Percentiles rank a stretch among this genome's conserved stretches.
Evolutionary conservation across 139 green algal species (phyloP).

Genomic region (Closterium sp.): DNA sequence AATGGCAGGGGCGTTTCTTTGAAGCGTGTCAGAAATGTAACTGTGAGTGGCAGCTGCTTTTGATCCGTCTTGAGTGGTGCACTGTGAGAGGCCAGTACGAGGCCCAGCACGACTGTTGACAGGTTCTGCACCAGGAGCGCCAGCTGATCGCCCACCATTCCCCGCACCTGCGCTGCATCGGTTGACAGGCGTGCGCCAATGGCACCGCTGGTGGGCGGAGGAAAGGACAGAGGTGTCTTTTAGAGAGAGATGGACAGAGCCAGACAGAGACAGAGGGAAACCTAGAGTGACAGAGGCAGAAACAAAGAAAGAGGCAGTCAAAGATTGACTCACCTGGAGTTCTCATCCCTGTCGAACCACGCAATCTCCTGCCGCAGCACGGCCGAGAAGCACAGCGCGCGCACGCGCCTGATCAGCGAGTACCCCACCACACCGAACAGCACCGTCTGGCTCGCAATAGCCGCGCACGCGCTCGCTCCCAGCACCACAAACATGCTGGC

Average conservation of each 20-base stretch:
- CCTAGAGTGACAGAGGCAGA: too few species aligned
- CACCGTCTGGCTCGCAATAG: constrained; percentile 17
- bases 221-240: not conserved
- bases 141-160: constrained; percentile 44
- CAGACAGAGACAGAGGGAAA: too few species aligned
- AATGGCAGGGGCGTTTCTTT: too few species aligned
- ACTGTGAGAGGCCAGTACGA: constrained; percentile 47
- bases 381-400: constrained; percentile 38
- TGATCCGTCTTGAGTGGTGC: not conserved
- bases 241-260: not conserved
- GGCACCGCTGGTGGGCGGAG: constrained; percentile 25
- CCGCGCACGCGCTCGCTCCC: constrained; percentile 8
- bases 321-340: constrained; percentile 45
- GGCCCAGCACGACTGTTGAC: constrained; percentile 36
- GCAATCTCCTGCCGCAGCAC: constrained; percentile 57
- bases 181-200: constrained; percentile 37
- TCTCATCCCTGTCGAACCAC: constrained; percentile 51
- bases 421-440: constrained; percentile 49
- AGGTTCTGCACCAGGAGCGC: constrained; percentile 41
- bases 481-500: constrained; percentile 44
- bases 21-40: too few species aligned
- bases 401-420: constrained; percentile 38
- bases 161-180: constrained; percentile 46
- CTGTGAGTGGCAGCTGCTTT: constrained; percentile 48
- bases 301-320: too few species aligned